These are phyloP conservation scores for Trichophyton rubrum DNA, from an alignment of 2,329 filamentous ascomycete genomes.

Conservation along the genomic window DNA sequence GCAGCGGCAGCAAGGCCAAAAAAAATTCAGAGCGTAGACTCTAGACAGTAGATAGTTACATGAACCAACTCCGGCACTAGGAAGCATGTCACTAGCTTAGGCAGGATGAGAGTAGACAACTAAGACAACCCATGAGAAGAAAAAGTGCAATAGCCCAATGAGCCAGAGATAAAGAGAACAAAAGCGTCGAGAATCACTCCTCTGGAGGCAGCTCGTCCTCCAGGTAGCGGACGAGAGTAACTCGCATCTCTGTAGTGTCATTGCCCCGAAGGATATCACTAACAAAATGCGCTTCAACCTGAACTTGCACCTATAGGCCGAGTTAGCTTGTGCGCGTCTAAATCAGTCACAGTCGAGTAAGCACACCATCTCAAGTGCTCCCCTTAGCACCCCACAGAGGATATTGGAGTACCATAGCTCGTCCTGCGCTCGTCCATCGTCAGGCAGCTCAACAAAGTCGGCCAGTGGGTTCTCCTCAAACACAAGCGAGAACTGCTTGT, in stretches of 20 bases:
- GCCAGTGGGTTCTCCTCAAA: constrained; percentile 96
- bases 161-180: background rate
- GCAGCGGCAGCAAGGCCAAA: too few species aligned
- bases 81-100: background rate
- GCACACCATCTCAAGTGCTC: constrained; percentile 82
- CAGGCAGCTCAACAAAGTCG: constrained; percentile 93
- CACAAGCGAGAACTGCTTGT: constrained; percentile 87
- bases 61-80: background rate
- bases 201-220: constrained; percentile 96
- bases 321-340: background rate
- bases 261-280: constrained; percentile 87
- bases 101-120: background rate
- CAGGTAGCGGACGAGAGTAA: constrained; percentile 83
- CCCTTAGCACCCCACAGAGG: constrained; percentile 79
- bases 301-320: constrained; percentile 64
- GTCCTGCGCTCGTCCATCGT: constrained; percentile 89
- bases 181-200: constrained; percentile 25
- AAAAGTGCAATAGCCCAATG: background rate
- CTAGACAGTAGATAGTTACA: background rate
- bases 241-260: constrained; percentile 93
- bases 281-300: constrained; percentile 92
- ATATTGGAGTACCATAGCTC: constrained; percentile 99
- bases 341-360: too few species aligned
- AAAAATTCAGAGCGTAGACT: background rate
- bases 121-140: background rate